Conservation (phyloP, 306 rosid species). For the Lathyrus oleraceus region DNA sequence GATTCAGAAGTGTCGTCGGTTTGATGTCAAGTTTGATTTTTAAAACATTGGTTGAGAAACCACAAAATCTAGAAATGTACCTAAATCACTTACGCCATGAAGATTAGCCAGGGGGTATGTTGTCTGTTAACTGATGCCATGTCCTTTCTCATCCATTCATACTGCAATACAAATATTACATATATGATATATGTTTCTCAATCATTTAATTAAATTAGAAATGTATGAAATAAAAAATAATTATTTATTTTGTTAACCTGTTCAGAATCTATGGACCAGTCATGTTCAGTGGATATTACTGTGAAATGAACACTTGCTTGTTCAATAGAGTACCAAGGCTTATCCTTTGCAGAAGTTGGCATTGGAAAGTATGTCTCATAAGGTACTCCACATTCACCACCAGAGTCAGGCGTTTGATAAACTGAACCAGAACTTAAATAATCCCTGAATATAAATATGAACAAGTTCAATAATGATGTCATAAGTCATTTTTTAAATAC, state of each 20-base stretch:
- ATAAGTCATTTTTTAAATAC: too few species aligned
- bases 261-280: conserved; percentile 60
- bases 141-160: conserved; percentile 76
- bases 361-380: conserved; percentile 83
- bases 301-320: conserved; percentile 80
- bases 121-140: conserved; percentile 76
- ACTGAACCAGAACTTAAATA: conserved; percentile 61
- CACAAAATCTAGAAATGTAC: neutral
- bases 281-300: conserved; percentile 82
- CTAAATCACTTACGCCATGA: conserved; percentile 60
- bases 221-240: conserved; percentile 1
- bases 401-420: conserved; percentile 69
- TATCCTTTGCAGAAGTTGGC: conserved; percentile 74
- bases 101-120: conserved; percentile 82
- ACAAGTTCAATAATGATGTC: neutral
- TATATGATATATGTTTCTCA: neutral
- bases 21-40: neutral
- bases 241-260: conserved; percentile 52
- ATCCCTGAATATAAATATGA: conserved; percentile 49
- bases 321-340: conserved; percentile 93
- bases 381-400: conserved; percentile 95
- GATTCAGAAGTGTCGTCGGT: neutral
- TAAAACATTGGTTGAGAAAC: neutral
- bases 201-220: conserved; percentile 15
- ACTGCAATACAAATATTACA: conserved; percentile 45